Evolutionary conservation across 768 basidiomycete genomes (phyloP), one percentile per base, ranked within the genome.

Genomic region (Kwoniella dejecticola): DNA sequence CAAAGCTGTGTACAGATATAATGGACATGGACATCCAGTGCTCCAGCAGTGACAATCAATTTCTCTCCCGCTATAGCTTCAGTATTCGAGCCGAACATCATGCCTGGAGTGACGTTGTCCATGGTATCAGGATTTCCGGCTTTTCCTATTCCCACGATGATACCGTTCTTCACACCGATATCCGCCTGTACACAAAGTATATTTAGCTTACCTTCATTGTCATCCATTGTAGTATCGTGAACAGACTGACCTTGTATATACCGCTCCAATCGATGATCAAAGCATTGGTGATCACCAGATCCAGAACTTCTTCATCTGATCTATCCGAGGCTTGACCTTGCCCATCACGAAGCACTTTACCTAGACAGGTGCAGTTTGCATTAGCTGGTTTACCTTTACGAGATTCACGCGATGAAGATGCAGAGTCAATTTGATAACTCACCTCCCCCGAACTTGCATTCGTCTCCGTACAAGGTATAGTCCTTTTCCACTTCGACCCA

Each of bases 381-480:
- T 62, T 7, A 50, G 33, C 47, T 40, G 47, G 17, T 38, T 41
- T 8, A 45, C 33, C 23, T 36, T 11, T 30, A 4, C 6, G 23
- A 13, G 6, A 15, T 24, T 15, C 47, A 49, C 17, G 4, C 10
- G 17, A 23, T 17, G 23, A 36, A 31, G 7, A 47, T 7, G 42
- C 21, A 30, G 13, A 7, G 17, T 24, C 19, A 19, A n/a, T 5
- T 2, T n/a, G n/a, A n/a, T 17, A 19, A 67, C 74, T 67, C 70
- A 87, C 91, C 95, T 72, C 93, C 95, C 7, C 96, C 96, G 70
- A 99, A 99, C 80, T 97, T 98, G 80, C 90, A 89, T 80, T 98
- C 95, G 60, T 98, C 95, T 1, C 95, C 96, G 74, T 96, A 95
- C 3, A 86, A 81, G 4, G 94, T 89, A 87, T 83, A 83, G 69